A percentile compares a stretch with the other conserved stretches of the same genome.
Evolutionary conservation across 2,329 filamentous ascomycete genomes (phyloP).

Genomic region (Aaosphaeria pasadenensis): DNA sequence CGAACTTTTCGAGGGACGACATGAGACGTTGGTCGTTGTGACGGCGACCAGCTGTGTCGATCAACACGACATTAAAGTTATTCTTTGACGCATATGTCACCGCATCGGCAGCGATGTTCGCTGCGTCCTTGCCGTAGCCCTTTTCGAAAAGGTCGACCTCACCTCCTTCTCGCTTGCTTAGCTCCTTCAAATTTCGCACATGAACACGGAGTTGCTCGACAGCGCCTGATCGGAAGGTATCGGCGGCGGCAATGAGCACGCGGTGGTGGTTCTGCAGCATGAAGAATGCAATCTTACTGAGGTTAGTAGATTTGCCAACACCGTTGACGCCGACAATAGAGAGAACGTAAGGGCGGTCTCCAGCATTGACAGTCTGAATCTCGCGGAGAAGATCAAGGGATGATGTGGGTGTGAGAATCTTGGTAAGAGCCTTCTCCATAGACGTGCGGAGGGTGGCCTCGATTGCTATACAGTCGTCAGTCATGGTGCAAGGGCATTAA

Average conservation of each 20-base stretch:
- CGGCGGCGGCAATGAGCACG: constrained; percentile 88
- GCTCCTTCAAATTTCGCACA: constrained; percentile 86
- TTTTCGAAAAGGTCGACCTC: constrained; percentile 91
- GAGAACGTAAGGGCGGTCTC: constrained; percentile 86
- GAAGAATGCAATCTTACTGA: constrained; percentile 98
- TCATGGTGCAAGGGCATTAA: background rate
- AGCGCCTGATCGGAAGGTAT: constrained; percentile 95
- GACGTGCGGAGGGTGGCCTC: constrained; percentile 79
- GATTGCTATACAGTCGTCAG: constrained; percentile 50
- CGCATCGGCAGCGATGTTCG: constrained; percentile 90
- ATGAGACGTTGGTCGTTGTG: constrained; percentile 96
- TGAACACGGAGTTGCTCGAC: constrained; percentile 97
- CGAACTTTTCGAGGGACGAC: constrained; percentile 96
- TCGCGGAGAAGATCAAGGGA: constrained; percentile 93
- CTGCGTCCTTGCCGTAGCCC: constrained; percentile 96
- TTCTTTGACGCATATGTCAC: constrained; percentile 74
- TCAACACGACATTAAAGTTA: constrained; percentile 88
- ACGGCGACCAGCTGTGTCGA: constrained; percentile 90
- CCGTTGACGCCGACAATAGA: constrained; percentile 98
- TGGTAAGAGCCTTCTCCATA: constrained; percentile 88
- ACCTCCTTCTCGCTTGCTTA: constrained; percentile 75
- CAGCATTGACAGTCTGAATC: constrained; percentile 71
- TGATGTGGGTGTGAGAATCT: constrained; percentile 93
- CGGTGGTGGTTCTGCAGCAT: constrained; percentile 95
- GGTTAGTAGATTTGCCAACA: constrained; percentile 95